Base-by-base conservation (phyloP, 139 green algal genomes). In the Picochlorum sp. region DNA sequence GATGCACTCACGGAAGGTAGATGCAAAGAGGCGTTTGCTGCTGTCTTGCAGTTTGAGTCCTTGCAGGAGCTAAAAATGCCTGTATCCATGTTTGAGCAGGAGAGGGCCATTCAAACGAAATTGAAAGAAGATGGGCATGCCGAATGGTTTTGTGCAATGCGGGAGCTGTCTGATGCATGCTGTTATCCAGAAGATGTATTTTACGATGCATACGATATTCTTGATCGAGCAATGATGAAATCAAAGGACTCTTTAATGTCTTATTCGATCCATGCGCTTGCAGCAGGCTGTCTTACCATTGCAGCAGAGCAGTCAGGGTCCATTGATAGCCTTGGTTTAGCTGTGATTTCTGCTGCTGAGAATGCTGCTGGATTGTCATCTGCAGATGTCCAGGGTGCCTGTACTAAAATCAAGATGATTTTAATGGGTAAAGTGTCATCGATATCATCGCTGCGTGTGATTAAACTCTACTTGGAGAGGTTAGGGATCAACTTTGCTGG, bases 391-490 rank as follows among this genome's bases (percentile, higher is more conserved):
- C 6, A 58, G 9, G 10, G 12, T 22, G 52, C 65, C 0, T 20
- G 40, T 35, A 12, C 35, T 41, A 31, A 29, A 14, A 31, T 53
- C 13, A 33, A 53, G 22, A 14, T 12, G 8, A 16, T 57, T n/a
- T 62, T 79, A 62, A 25, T 37, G 33, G 55, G 37, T 8, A 61
- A 61, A 47, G 67, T 61, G 25, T 57, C 55, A 2, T 50, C 68
- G 53, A 70, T 70, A 41, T 67, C 68, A 50, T 33, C 67, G 31
- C 18, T 74, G 33, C 53, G 57, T 22, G 55, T 77, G 32, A 64
- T 90, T 25, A 80, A 85, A 72, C 77, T 94, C 10, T 85, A 84
- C 64, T 59, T 89, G 47, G 81, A 89, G 68, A 72, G 85, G 31
- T 70, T 92, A 61, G 85, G 85, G 32, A 50, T 50, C 18, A 50